phyloP scores from a whole-genome alignment of 768 basidiomycete genomes.

The Chiua virens region DNA sequence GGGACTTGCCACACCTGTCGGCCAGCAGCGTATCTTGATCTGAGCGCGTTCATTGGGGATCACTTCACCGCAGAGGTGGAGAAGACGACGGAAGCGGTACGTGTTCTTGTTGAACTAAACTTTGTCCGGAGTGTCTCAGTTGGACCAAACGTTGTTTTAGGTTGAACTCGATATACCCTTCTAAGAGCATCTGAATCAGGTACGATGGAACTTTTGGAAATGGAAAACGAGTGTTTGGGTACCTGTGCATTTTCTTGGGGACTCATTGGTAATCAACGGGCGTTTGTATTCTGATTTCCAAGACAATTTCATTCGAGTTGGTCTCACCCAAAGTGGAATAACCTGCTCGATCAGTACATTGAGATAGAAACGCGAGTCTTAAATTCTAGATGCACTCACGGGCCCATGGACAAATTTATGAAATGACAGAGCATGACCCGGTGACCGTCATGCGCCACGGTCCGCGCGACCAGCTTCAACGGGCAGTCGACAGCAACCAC shows the following conservation, averaged over 20 bases:
- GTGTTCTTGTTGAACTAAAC: conserved; percentile 8
- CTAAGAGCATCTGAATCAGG: conserved; percentile 6
- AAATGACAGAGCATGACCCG: no score
- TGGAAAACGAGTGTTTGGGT: neutral
- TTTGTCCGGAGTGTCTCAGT: conserved; percentile 4
- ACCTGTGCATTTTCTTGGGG: conserved; percentile 6
- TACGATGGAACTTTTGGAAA: conserved; percentile 5
- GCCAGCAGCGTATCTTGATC: conserved; percentile 29
- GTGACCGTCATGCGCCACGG: no score
- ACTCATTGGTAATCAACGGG: neutral
- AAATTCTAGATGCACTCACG: no score
- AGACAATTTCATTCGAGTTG: no score
- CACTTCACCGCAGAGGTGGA: conserved; percentile 31
- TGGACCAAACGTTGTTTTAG: conserved; percentile 15
- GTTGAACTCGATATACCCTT: conserved; percentile 34
- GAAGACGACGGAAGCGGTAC: conserved; percentile 28
- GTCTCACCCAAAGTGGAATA: no score
- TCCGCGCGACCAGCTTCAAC: conserved; percentile 58
- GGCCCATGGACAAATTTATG: no score
- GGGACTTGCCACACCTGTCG: conserved; percentile 30
- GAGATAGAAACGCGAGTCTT: no score
- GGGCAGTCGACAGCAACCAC: conserved; percentile 52
- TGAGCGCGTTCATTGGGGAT: conserved; percentile 33
- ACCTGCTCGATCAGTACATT: no score
- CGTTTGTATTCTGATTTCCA: neutral